Evolutionary conservation across 176 grass and related monocot genomes (phyloP), one percentile per base, ranked within the genome.

Genomic region (Zoysia japonica): DNA sequence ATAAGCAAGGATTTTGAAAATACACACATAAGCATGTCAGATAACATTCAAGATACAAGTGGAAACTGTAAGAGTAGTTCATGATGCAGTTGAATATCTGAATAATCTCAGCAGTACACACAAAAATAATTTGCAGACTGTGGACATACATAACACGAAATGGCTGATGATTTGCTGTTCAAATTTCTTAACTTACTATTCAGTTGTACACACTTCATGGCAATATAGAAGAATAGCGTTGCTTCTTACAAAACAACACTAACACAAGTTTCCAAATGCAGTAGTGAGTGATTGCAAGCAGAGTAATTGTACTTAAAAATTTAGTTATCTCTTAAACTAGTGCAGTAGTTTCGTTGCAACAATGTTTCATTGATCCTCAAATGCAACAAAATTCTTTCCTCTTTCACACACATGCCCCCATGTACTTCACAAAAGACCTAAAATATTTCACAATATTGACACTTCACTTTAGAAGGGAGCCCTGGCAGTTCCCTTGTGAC

Each of bases 361-460:
- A 77, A 9, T 20, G 36, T 40, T 47, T 9, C 20, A 81, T 60
- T 14, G n/a, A 47, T 52, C 48, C 42, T 70, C 55, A 70, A 55
- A 75, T 54, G 41, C 55, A 78, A 52, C 11, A 83, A 55, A 56
- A 10, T 47, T 8, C 50, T 9, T 7, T 75, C 11, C 19, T 39
- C 3, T 37, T 7, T 45, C 28, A 15, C 75, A 35, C 20, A 17
- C 38, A 8, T 79, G 48, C 8, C 20, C 39, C 14, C 19, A 61
- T 78, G 7, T 78, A 61, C 42, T 44, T 46, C n/a, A 1, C 53
- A 52, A 68, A 6, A 41, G 2, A 75, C 19, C 39, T 17, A 78
- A 38, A 46, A 83, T 69, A 68, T 74, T 75, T 68, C 46, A 63
- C 77, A 83, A 39, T 11, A 67, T 38, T 10, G 3, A 51, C 59